Percentiles rank a stretch among this genome's conserved stretches.
These are phyloP conservation scores for Colletotrichum simmondsii DNA, from an alignment of 2,329 filamentous ascomycete genomes.

Conservation along the genomic window DNA sequence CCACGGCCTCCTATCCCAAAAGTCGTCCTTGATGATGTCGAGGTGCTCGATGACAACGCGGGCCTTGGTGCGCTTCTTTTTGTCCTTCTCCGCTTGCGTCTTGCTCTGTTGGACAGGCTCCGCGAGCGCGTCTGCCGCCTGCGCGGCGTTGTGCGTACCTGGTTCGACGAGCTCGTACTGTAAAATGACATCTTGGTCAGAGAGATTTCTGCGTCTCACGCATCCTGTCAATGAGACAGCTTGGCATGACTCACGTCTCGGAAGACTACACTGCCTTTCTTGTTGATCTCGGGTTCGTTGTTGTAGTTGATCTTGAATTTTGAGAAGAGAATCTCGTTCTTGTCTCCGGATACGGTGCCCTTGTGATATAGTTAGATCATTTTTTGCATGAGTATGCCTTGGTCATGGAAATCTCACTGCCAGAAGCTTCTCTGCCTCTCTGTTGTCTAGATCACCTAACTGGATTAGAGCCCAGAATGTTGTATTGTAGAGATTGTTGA, in stretches of 20 bases:
- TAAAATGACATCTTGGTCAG: neutral
- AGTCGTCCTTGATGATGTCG: slow-evolving; percentile 95
- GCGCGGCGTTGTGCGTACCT: slow-evolving; percentile 55
- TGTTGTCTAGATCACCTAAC: slow-evolving; percentile 77
- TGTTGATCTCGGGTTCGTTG: slow-evolving; percentile 91
- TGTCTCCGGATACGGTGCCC: slow-evolving; percentile 87
- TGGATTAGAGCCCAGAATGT: slow-evolving; percentile 93
- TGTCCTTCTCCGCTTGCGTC: slow-evolving; percentile 85
- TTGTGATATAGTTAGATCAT: slow-evolving; percentile 44
- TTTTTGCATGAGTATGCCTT: neutral
- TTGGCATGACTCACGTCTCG: slow-evolving; percentile 69
- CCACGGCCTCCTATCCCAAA: slow-evolving; percentile 92
- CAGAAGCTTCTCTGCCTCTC: slow-evolving; percentile 83
- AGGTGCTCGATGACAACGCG: slow-evolving; percentile 84
- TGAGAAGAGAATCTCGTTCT: slow-evolving; percentile 95
- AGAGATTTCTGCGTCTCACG: neutral
- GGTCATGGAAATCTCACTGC: slow-evolving; percentile 62
- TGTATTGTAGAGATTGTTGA: slow-evolving; percentile 99
- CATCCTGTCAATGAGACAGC: slow-evolving; percentile 60
- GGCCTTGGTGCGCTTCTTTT: slow-evolving; percentile 83
- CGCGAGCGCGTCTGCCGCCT: slow-evolving; percentile 59
- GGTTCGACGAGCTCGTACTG: slow-evolving; percentile 77
- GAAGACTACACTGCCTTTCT: slow-evolving; percentile 92
- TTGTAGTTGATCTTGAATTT: slow-evolving; percentile 97
- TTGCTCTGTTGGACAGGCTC: slow-evolving; percentile 73